Base-by-base conservation (phyloP, 2,329 filamentous ascomycete species). In the Colletotrichum karsti region DNA sequence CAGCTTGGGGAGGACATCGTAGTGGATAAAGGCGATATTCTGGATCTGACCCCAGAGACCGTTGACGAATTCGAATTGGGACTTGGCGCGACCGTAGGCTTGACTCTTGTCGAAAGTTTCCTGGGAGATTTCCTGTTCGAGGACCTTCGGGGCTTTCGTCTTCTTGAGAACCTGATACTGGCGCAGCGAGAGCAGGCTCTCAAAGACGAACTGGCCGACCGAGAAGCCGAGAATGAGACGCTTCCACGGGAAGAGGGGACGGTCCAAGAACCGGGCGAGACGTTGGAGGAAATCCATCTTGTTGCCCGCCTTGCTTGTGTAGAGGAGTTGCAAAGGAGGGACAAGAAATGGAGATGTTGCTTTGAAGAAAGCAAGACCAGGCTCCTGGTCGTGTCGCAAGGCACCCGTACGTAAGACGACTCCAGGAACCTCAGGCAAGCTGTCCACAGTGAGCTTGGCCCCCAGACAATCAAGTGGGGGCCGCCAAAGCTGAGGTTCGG, bases 161-260 rank as follows among this genome's bases (percentile, higher is more conserved):
- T 90, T 90, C 77, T 95, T 90, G 69, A 98, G 87, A 63, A 98
- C 90, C 73, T 90, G 89, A 80, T 98, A 98, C 80, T 99, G 96
- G 65, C 96, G 93, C 73, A 93, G 84, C 26, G 94, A 94, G 59
- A 99, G 90, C 82, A 95, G 93, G 48, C 93, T 91, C 80, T 99
- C 96, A 77, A 99, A 91, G 61, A 94, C 83, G 80, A 93, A 98
- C 79, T 99, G 94, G 69, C 92, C 94, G 74, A 98, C 80, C 30
- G 94, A 97, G 84, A 99, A 99, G 75, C 94, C 93, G 74, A 98
- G 88, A 75, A 99, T 95, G 75, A 99, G 90, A 79, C 90, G 92
- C 89, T 98, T 99, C 96, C 96, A 99, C 62, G 96, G 95, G 84
- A 98, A 97, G 77, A 93, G 86, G 66, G 95, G 95, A 77, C 93